Percentiles rank a stretch among this genome's conserved stretches.
These are phyloP conservation scores for Pythium pyrilobum DNA, from an alignment of 352 stramenopile genomes.

Conservation along the genomic window DNA sequence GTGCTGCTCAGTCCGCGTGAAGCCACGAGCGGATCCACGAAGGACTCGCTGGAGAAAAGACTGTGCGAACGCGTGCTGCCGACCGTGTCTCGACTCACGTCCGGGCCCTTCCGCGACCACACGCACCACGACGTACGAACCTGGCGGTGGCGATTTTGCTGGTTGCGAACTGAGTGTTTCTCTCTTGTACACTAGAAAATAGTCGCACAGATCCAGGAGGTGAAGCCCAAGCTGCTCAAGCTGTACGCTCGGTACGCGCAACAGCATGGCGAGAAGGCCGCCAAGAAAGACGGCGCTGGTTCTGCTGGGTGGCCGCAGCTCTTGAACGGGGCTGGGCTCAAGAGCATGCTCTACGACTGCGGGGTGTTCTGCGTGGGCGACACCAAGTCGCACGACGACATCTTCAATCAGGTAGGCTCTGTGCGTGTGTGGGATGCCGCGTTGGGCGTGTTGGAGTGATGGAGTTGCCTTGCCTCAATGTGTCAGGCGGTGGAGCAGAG, in stretches of 20 bases:
- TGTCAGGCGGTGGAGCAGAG: slow-evolving; percentile 49
- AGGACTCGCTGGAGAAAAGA: slow-evolving; percentile 36
- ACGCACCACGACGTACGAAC: slow-evolving; percentile 60
- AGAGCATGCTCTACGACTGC: slow-evolving; percentile 68
- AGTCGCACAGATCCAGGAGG: slow-evolving; percentile 61
- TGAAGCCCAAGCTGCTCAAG: slow-evolving; percentile 67
- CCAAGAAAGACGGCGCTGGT: slow-evolving; percentile 2
- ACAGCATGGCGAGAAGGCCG: slow-evolving; percentile 17
- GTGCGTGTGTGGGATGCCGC: no score
- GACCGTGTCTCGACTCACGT: slow-evolving; percentile 51
- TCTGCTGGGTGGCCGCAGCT: slow-evolving; percentile 35
- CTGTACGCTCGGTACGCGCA: slow-evolving; percentile 66
- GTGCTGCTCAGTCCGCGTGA: slow-evolving; percentile 32
- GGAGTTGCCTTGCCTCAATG: neutral
- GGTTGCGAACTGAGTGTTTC: neutral
- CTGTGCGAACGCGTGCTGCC: slow-evolving; percentile 44
- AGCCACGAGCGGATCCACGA: neutral
- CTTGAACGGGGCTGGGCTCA: slow-evolving; percentile 38
- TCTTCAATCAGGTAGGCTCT: slow-evolving; percentile 46
- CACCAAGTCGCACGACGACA: slow-evolving; percentile 35
- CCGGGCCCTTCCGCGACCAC: slow-evolving; percentile 64
- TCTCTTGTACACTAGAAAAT: slow-evolving; percentile 34
- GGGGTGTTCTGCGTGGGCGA: slow-evolving; percentile 73
- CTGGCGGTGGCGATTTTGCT: no score
- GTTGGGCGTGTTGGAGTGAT: no score